phyloP scores from a whole-genome alignment of 306 rosid genomes.

The Biancaea sappan region DNA sequence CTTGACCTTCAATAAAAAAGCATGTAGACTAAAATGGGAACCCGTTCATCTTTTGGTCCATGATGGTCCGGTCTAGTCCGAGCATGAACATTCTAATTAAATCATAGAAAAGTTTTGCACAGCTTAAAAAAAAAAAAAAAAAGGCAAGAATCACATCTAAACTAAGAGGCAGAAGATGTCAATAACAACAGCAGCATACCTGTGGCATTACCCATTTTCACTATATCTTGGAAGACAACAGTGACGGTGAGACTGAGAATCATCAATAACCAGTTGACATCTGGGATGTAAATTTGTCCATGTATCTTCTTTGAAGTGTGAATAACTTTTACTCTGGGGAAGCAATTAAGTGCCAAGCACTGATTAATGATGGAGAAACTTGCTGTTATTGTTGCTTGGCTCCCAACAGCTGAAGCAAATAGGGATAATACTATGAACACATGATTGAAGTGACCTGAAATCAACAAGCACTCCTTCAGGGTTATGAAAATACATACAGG shows the following conservation, averaged over 20 bases:
- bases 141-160: neutral
- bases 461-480: conserved; percentile 34
- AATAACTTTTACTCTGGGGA: conserved; percentile 90
- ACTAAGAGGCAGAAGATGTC: neutral
- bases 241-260: conserved; percentile 74
- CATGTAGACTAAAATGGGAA: too few species aligned
- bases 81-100: conserved; percentile 7
- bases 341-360: conserved; percentile 82
- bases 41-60: too few species aligned
- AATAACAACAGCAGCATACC: conserved; percentile 47
- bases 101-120: neutral
- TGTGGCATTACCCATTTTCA: conserved; percentile 82
- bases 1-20: too few species aligned
- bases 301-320: conserved; percentile 76
- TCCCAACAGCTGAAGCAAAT: conserved; percentile 80
- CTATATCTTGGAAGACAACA: conserved; percentile 60
- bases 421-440: conserved; percentile 55
- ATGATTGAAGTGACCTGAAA: conserved; percentile 53
- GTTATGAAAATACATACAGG: neutral
- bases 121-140: neutral
- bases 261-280: conserved; percentile 88
- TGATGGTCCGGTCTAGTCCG: too few species aligned
- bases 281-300: conserved; percentile 91
- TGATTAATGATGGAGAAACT: conserved; percentile 84
- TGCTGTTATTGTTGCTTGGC: conserved; percentile 92